Evolutionary conservation across 2,329 filamentous ascomycete species (phyloP), one percentile per base, ranked within the genome.

Genomic region (Aspergillus tamarii): DNA sequence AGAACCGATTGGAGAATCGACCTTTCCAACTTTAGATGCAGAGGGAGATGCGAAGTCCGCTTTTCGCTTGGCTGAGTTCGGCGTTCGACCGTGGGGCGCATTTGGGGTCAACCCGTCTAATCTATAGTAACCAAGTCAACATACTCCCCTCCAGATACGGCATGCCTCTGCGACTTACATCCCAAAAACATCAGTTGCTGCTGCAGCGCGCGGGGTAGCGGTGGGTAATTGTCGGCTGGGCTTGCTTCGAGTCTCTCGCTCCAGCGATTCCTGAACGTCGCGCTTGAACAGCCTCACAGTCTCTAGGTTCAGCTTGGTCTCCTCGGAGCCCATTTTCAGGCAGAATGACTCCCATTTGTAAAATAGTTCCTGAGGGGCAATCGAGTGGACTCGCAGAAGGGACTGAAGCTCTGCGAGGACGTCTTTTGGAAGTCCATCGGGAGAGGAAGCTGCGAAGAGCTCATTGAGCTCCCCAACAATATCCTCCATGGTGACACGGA

Each of bases 261-360:
- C 94, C 59, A 98, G 81, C 43, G 87, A 85, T 72, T 97, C 93
- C 74, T 94, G 93, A 9, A 97, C 85, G 73, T 92, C 90, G 74
- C 93, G 91, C 78, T 97, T 97, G 76, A 99, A 91, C 61, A 88
- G 87, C 50, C 90, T 87, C 53, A 92, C 87, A 0, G 87, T 90
- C 43, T 90, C 87, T 48, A 96, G 83, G 55, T 90, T 87, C 65
- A 92, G 81, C 64, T 85, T 89, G 66, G 89, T 89, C 62, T 93
- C 91, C 62, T 96, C 92, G 55, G 88, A 82, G 28, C 94, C 92
- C 89, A 98, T 93, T 79, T 94, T 96, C 76, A 99, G 90, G 78
- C 91, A 94, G 84, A 97, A 98, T 0, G 93, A 94, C 78, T 99
- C 95, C 95, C 95, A 99, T 84, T 98, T 98, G 87, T 93, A 97